A percentile compares a stretch with the other conserved stretches of the same genome.
Evolutionary conservation across 257 asterid species (phyloP).

Genomic region (Henckelia pumila): DNA sequence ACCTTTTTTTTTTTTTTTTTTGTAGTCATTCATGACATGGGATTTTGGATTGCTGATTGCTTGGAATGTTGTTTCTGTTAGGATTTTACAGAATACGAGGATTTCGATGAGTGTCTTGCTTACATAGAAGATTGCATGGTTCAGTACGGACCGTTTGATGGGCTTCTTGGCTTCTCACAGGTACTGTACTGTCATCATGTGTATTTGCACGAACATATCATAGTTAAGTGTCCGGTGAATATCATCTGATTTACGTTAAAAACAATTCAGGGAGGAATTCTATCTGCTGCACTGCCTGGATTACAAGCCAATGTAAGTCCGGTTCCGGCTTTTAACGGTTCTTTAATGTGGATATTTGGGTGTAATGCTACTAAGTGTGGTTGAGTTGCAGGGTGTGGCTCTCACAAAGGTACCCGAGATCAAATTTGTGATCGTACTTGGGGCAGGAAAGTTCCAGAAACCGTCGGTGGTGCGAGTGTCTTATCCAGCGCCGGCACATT

Average conservation of each 20-base stretch:
- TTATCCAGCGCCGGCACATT: background rate
- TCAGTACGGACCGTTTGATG: slow-evolving; percentile 46
- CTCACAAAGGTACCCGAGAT: background rate
- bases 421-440: background rate
- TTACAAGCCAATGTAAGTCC: background rate
- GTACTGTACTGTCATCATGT: slow-evolving; percentile 1
- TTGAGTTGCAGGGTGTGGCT: background rate
- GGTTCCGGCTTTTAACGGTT: background rate
- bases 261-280: background rate
- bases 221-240: too few species aligned
- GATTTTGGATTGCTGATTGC: background rate
- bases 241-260: background rate
- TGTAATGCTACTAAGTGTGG: background rate
- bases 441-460: background rate
- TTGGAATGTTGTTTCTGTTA: background rate
- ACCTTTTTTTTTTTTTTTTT: too few species aligned
- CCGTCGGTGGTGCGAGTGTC: background rate
- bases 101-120: slow-evolving; percentile 42
- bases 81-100: slow-evolving; percentile 45
- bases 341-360: background rate
- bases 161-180: slow-evolving; percentile 60
- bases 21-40: too few species aligned
- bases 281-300: slow-evolving; percentile 1
- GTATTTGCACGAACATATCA: background rate
- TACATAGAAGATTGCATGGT: slow-evolving; percentile 44